Evolutionary conservation across 768 basidiomycete species (phyloP), one percentile per base, ranked within the genome.

Genomic region (Phylloporus arenicola): DNA sequence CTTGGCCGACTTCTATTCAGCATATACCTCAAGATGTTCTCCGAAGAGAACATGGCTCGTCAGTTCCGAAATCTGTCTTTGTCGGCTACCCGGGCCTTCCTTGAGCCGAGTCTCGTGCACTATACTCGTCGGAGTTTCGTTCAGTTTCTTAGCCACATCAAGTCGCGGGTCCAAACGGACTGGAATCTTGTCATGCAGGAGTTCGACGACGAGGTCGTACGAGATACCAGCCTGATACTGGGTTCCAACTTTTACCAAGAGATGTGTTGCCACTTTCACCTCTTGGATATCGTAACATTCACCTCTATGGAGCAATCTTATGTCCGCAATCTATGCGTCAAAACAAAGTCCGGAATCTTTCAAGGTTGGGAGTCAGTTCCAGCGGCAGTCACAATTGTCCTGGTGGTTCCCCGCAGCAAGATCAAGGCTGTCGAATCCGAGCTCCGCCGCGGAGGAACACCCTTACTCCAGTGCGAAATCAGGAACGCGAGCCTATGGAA

Each of bases 111-210:
- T 27, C 51, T 68, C 27, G 24, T 72, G 19, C 77, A 77, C 52
- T 82, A 83, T 54, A 70, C 63, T 10, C 73, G 82, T 12, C 66
- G 67, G 33, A 75, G 71, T 29, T 81, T 82, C 45, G 78, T 67
- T 1, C 54, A 68, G 3, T 62, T 84, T 37, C 61, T 84, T 14
- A 57, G 58, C 14, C 56, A 72, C 12, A 64, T 80, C 30, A 73
- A 71, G 51, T 62, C 61, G 19, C 63, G 68, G 34, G 60, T 73
- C 7, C 50, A 53, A 20, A 56, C 64, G 2, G 63, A 75, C 39
- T 84, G 83, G 83, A 44, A 24, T 0, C 50, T 62, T 20, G 63
- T 70, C 10, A 72, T 84, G 69, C 54, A 57, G 9, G 43, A 51
- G 45, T 33, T 70, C 73, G 50, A 51, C 69, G 13, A 51, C 1